These are phyloP conservation scores for Blastobotrys peoriensis DNA, from an alignment of 805 yeast genomes.

Conservation along the genomic window DNA sequence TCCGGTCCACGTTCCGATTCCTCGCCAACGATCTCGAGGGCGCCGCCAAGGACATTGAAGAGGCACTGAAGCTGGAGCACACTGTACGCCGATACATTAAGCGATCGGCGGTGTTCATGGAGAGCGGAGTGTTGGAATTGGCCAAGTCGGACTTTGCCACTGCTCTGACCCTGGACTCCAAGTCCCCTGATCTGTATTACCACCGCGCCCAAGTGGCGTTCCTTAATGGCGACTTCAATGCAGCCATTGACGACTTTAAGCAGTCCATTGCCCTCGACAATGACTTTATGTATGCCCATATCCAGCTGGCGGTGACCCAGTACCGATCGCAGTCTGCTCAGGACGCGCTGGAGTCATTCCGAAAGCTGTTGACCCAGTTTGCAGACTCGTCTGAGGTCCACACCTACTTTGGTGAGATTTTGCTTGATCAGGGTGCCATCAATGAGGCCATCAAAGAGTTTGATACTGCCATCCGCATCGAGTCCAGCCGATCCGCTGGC, in stretches of 20 bases:
- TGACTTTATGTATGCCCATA: conserved; percentile 73
- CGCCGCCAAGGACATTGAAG: conserved; percentile 59
- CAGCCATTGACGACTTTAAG: conserved; percentile 69
- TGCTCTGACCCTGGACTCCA: conserved; percentile 64
- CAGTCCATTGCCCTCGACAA: conserved; percentile 72
- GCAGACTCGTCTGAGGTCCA: conserved; percentile 88
- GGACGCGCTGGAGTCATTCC: conserved; percentile 16
- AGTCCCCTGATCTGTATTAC: conserved; percentile 78
- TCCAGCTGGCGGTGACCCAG: conserved; percentile 88
- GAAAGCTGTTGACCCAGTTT: conserved; percentile 44
- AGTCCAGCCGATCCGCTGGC: conserved; percentile 46
- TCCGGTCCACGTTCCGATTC: conserved; percentile 76
- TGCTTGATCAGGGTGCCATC: conserved; percentile 72
- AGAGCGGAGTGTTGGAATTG: conserved; percentile 56
- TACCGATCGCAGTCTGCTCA: conserved; percentile 54
- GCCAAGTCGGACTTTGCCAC: conserved; percentile 61
- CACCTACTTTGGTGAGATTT: conserved; percentile 91
- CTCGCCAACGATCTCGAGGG: conserved; percentile 64
- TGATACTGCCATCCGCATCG: conserved; percentile 79
- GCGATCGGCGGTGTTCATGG: conserved; percentile 79
- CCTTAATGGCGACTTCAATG: conserved; percentile 63
- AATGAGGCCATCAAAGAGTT: conserved; percentile 74
- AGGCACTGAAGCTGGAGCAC: conserved; percentile 61
- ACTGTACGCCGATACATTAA: conserved; percentile 72
- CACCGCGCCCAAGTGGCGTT: conserved; percentile 92